Evolutionary conservation across 2,329 filamentous ascomycete genomes (phyloP).

Genomic region (Talaromyces marneffei): DNA sequence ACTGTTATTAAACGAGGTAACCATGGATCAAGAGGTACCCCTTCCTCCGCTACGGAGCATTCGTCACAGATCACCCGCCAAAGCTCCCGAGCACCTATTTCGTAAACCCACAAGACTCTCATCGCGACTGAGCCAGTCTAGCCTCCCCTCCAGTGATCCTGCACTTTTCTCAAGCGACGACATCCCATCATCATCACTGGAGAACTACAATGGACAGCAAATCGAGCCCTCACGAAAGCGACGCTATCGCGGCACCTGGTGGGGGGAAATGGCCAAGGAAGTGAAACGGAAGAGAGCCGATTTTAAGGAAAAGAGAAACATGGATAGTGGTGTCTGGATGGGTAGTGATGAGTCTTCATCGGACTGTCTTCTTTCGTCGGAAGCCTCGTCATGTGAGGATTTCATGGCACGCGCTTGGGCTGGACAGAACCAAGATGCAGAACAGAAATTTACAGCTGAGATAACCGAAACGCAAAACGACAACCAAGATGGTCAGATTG

Average conservation of each 20-base stretch:
- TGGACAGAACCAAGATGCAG: slow-evolving; percentile 10
- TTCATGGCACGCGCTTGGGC: slow-evolving; percentile 6
- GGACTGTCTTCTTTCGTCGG: slow-evolving; percentile 29
- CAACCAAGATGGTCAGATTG: neutral
- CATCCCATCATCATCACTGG: slow-evolving; percentile 39
- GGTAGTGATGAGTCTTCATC: slow-evolving; percentile 40
- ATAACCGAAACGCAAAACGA: neutral
- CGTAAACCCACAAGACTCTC: slow-evolving; percentile 17
- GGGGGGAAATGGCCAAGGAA: slow-evolving; percentile 36
- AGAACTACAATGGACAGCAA: slow-evolving; percentile 33
- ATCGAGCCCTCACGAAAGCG: slow-evolving; percentile 24
- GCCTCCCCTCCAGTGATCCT: slow-evolving; percentile 39
- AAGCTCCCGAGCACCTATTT: slow-evolving; percentile 14
- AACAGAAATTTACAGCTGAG: neutral
- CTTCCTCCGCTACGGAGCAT: slow-evolving; percentile 34
- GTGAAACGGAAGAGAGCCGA: slow-evolving; percentile 36
- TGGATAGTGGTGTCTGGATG: slow-evolving; percentile 46
- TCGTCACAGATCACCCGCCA: slow-evolving; percentile 29
- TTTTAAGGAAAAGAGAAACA: slow-evolving; percentile 40
- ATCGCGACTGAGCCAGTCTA: slow-evolving; percentile 29
- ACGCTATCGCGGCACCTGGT: slow-evolving; percentile 43
- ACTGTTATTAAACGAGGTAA: neutral
- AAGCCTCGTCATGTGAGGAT: slow-evolving; percentile 35
- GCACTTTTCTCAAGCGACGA: slow-evolving; percentile 46
- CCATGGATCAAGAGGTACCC: slow-evolving; percentile 23